A percentile compares a stretch with the other conserved stretches of the same genome.
These are phyloP conservation scores for Flaveria bidentis DNA, from an alignment of 129 eudicot species.

Conservation along the genomic window DNA sequence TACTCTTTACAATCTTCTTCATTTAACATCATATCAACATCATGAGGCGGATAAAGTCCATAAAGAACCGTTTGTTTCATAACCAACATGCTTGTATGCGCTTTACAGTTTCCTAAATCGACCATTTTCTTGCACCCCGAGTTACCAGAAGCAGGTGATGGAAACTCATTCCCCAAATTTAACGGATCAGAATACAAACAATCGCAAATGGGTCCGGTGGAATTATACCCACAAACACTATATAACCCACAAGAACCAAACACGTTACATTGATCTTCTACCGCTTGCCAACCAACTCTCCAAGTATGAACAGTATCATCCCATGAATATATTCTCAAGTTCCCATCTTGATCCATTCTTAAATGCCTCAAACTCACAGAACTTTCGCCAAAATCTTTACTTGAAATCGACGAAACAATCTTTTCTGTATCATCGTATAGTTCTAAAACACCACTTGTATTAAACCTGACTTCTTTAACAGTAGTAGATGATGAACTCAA, in stretches of 20 bases:
- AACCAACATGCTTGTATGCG: constrained; percentile 60
- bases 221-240: constrained; percentile 67
- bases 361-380: constrained; percentile 59
- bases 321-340: constrained; percentile 81
- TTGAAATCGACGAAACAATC: constrained; percentile 55
- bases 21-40: constrained; percentile 58
- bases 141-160: constrained; percentile 38
- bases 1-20: constrained; percentile 57
- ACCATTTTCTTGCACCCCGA: constrained; percentile 65
- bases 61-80: constrained; percentile 66
- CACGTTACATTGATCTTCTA: constrained; percentile 68
- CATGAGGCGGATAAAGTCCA: constrained; percentile 75
- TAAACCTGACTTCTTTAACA: constrained; percentile 60
- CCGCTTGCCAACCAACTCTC: constrained; percentile 86
- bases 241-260: constrained; percentile 81
- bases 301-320: constrained; percentile 38
- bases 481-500: constrained; percentile 35
- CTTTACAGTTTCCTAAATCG: constrained; percentile 70
- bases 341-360: constrained; percentile 80
- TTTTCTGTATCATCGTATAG: constrained; percentile 39
- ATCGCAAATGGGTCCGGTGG: constrained; percentile 56
- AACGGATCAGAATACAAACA: constrained; percentile 50
- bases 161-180: constrained; percentile 20
- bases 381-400: constrained; percentile 66
- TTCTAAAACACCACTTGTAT: constrained; percentile 57